phyloP scores from a whole-genome alignment of 768 basidiomycete species.

The Psilocybe tampanensis region DNA sequence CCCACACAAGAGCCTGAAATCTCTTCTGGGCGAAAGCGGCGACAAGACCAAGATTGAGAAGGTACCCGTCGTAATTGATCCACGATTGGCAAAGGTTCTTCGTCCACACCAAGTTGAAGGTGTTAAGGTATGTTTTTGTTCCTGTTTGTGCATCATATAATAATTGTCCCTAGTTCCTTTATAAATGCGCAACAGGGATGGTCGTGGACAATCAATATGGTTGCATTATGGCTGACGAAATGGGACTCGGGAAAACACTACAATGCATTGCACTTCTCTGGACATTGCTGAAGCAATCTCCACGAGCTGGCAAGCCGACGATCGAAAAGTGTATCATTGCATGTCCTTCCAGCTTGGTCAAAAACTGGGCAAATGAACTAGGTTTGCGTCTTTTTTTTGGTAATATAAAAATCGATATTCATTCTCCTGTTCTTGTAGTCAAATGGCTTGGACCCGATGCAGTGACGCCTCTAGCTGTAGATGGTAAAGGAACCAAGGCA shows the following conservation, averaged over 20 bases:
- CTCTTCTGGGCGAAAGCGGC: constrained; percentile 71
- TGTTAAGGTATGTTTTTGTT: constrained; percentile 71
- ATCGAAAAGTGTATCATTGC: constrained; percentile 98
- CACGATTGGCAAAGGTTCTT: constrained; percentile 80
- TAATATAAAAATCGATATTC: neutral
- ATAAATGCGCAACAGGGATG: constrained; percentile 93
- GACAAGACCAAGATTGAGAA: constrained; percentile 68
- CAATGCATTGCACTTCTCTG: constrained; percentile 96
- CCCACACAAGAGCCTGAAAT: constrained; percentile 90
- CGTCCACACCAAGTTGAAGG: constrained; percentile 98
- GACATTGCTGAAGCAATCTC: constrained; percentile 95
- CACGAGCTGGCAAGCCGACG: constrained; percentile 78
- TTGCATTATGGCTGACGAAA: constrained; percentile 99
- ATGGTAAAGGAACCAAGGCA: constrained; percentile 88
- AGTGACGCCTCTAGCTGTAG: constrained; percentile 82
- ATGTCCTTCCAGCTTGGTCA: constrained; percentile 95
- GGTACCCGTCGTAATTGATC: constrained; percentile 97
- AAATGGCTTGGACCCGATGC: constrained; percentile 95
- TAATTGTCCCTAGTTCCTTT: constrained; percentile 72
- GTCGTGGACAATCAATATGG: constrained; percentile 88
- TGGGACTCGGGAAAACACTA: constrained; percentile 96
- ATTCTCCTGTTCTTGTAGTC: constrained; percentile 44
- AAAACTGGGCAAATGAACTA: constrained; percentile 98
- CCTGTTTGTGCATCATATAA: constrained; percentile 1
- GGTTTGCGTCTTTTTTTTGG: constrained; percentile 51